Evolutionary conservation across 179 eudicot genomes (phyloP).

Genomic region (Silene coronaria): DNA sequence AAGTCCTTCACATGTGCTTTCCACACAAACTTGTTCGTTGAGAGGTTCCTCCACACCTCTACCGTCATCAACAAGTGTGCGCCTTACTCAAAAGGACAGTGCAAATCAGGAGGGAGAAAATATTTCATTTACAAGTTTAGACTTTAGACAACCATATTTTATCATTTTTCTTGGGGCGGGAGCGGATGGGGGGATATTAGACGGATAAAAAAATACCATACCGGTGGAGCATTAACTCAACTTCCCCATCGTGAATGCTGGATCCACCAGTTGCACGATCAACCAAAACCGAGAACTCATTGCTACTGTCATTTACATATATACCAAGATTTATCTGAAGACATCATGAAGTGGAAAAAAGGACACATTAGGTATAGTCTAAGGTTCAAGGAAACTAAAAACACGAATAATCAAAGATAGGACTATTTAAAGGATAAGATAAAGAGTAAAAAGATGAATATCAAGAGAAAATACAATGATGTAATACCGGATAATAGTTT

Average conservation of each 20-base stretch:
- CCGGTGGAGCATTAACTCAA: constrained; percentile 95
- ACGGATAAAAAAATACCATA: constrained; percentile 18
- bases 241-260: constrained; percentile 75
- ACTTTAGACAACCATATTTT: neutral
- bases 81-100: constrained; percentile 37
- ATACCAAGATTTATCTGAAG: constrained; percentile 84
- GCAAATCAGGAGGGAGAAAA: constrained; percentile 6
- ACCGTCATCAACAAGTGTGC: constrained; percentile 50
- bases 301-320: constrained; percentile 42
- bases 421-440: neutral
- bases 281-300: constrained; percentile 81
- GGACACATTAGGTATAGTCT: too few relatives aligned
- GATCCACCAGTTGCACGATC: constrained; percentile 91
- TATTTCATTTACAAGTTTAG: neutral
- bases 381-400: too few relatives aligned
- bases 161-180: neutral
- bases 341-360: neutral
- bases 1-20: constrained; percentile 57
- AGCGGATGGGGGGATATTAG: neutral
- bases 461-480: neutral
- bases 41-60: constrained; percentile 74
- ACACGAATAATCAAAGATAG: neutral
- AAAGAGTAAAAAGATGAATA: neutral
- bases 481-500: constrained; percentile 81
- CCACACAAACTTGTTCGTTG: constrained; percentile 57